phyloP scores from a whole-genome alignment of 2,329 filamentous ascomycete species.

The Fusarium dimerum region DNA sequence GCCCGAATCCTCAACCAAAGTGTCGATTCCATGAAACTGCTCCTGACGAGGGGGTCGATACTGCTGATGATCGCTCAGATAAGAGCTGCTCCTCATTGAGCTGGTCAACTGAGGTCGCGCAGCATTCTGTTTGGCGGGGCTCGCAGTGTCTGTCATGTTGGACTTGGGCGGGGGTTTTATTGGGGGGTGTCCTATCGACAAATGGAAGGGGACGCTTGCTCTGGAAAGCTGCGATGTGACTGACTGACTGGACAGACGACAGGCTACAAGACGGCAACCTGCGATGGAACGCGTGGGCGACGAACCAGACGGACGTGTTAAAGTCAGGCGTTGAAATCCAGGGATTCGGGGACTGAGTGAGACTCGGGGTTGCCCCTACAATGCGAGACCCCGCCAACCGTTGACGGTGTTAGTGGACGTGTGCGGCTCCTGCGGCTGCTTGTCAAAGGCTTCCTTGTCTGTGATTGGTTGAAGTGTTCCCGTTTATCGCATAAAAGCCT shows the following conservation, averaged over 20 bases:
- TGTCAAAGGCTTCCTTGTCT: slow-evolving; percentile 4
- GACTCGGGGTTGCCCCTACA: slow-evolving; percentile 19
- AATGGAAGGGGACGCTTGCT: not conserved
- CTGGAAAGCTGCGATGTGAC: not conserved
- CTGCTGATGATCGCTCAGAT: slow-evolving; percentile 64
- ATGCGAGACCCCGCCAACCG: slow-evolving; percentile 18
- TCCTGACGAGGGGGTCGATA: slow-evolving; percentile 59
- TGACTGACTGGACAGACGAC: not conserved
- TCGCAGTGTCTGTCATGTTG: slow-evolving; percentile 36
- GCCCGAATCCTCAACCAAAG: slow-evolving; percentile 59
- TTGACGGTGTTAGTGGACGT: slow-evolving; percentile 18
- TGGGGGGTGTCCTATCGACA: not conserved
- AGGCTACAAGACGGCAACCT: not conserved
- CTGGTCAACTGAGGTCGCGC: slow-evolving; percentile 50
- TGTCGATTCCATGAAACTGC: slow-evolving; percentile 61
- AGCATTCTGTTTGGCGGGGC: slow-evolving; percentile 34
- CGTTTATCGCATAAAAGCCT: not conserved
- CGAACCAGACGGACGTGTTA: not conserved
- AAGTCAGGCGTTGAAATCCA: slow-evolving; percentile 18
- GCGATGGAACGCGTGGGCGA: slow-evolving; percentile 8
- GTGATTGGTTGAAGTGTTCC: slow-evolving; percentile 21
- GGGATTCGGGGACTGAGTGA: slow-evolving; percentile 12
- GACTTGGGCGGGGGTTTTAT: slow-evolving; percentile 17
- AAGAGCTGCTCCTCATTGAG: slow-evolving; percentile 61
- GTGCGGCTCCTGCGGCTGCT: slow-evolving; percentile 24